These are phyloP conservation scores for Uncinocarpus reesii DNA, from an alignment of 2,329 filamentous ascomycete species.

Conservation along the genomic window DNA sequence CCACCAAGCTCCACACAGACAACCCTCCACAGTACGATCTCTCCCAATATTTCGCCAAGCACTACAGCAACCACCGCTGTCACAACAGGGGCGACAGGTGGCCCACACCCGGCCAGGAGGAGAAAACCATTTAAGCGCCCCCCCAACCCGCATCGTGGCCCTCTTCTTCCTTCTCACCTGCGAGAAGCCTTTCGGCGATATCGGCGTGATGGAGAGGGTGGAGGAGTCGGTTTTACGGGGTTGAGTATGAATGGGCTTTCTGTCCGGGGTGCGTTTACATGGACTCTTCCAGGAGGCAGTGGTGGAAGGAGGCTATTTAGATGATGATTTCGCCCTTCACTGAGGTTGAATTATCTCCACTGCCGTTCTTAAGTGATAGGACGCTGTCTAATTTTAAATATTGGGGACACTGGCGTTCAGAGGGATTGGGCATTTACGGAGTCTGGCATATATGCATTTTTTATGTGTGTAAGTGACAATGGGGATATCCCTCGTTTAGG, in stretches of 20 bases:
- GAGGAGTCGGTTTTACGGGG: constrained; percentile 39
- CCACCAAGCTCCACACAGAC: constrained; percentile 1
- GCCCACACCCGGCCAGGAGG: not conserved
- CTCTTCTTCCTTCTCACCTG: constrained; percentile 41
- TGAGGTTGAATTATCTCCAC: too few relatives aligned
- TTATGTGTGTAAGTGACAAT: too few relatives aligned
- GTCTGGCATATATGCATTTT: not conserved
- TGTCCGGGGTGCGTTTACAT: constrained; percentile 35
- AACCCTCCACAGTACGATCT: not conserved
- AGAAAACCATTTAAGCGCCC: constrained; percentile 26
- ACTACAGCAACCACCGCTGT: not conserved
- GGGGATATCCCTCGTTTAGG: too few relatives aligned
- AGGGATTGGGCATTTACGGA: not conserved
- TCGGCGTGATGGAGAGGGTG: constrained; percentile 41
- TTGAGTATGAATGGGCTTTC: constrained; percentile 39
- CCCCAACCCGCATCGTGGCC: constrained; percentile 39
- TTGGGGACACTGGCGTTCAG: not conserved
- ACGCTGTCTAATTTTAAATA: not conserved
- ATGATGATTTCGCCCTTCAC: constrained; percentile 18
- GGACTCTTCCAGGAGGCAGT: constrained; percentile 32
- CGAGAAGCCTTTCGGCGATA: constrained; percentile 41
- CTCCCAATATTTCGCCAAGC: not conserved
- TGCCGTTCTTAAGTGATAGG: not conserved
- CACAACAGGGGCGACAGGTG: not conserved
- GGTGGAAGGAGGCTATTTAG: constrained; percentile 38